Conservation (phyloP, 1,284 basidiomycete genomes). For the Boletus sp. region DNA sequence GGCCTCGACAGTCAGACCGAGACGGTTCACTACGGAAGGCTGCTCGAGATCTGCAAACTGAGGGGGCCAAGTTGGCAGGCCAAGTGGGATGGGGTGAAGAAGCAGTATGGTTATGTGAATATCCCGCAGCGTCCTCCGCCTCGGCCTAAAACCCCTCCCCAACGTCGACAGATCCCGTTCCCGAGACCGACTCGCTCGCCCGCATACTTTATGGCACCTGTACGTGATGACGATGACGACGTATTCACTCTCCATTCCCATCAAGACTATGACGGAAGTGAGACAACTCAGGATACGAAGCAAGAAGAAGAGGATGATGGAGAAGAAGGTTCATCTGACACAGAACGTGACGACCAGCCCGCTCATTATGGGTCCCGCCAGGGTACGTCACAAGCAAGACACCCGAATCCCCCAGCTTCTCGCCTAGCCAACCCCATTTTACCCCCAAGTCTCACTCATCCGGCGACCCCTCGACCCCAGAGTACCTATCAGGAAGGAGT, state of each 20-base stretch:
- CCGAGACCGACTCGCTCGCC: conserved; percentile 18
- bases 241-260: conserved; percentile 46
- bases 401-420: conserved; percentile 19
- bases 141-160: conserved; percentile 14
- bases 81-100: conserved; percentile 70
- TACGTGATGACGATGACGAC: conserved; percentile 38
- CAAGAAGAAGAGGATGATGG: conserved; percentile 14
- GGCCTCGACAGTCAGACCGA: conserved; percentile 75
- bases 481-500: conserved; percentile 12
- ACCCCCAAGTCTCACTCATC: conserved; percentile 26
- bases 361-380: conserved; percentile 13
- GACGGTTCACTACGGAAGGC: conserved; percentile 73
- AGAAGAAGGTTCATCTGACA: conserved; percentile 19
- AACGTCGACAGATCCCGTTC: conserved; percentile 14
- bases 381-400: conserved; percentile 14
- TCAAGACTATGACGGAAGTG: conserved; percentile 34
- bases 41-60: conserved; percentile 74
- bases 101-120: conserved; percentile 43
- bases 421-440: conserved; percentile 25
- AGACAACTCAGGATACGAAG: conserved; percentile 24
- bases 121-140: conserved; percentile 3
- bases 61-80: conserved; percentile 72
- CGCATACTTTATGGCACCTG: conserved; percentile 22
- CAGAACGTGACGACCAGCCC: conserved; percentile 24
- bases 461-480: conserved; percentile 29